Conservation (phyloP, 768 basidiomycete genomes). For the Tricholoma hemisulphureum region DNA sequence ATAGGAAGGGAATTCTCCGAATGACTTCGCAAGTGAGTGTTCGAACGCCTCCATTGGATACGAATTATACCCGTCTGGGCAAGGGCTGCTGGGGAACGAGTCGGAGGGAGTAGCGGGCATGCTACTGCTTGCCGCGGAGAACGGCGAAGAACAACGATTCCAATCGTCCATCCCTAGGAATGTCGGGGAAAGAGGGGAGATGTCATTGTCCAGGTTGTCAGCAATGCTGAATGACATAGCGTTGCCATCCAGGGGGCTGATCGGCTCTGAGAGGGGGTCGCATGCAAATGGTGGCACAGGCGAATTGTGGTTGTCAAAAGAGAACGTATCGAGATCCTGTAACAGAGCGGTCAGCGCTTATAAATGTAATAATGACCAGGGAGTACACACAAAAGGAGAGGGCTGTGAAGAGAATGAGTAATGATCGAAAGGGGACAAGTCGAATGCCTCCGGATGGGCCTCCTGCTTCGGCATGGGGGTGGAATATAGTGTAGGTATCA, state of each 20-base stretch:
- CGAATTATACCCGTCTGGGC: slow-evolving; percentile 27
- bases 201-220: not conserved
- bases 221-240: slow-evolving; percentile 9
- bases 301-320: slow-evolving; percentile 40
- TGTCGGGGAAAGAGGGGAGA: slow-evolving; percentile 34
- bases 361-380: slow-evolving; percentile 4
- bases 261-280: slow-evolving; percentile 24
- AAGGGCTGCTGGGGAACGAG: slow-evolving; percentile 28
- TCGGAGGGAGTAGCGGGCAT: slow-evolving; percentile 40
- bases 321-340: slow-evolving; percentile 46
- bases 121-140: slow-evolving; percentile 32
- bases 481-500: slow-evolving; percentile 14
- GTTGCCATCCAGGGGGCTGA: slow-evolving; percentile 17
- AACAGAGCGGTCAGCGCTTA: not conserved
- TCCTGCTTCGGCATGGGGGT: slow-evolving; percentile 15
- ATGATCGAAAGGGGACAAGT: slow-evolving; percentile 33
- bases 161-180: slow-evolving; percentile 39
- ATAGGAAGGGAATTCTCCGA: slow-evolving; percentile 23
- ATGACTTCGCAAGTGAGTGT: slow-evolving; percentile 28
- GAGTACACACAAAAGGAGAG: slow-evolving; percentile 52
- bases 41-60: slow-evolving; percentile 33
- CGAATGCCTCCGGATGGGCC: slow-evolving; percentile 29
- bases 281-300: slow-evolving; percentile 30
- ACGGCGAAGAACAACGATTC: slow-evolving; percentile 44
- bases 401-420: slow-evolving; percentile 34